Evolutionary conservation across 1,284 basidiomycete genomes (phyloP).

Genomic region (Rhodofomes roseus): DNA sequence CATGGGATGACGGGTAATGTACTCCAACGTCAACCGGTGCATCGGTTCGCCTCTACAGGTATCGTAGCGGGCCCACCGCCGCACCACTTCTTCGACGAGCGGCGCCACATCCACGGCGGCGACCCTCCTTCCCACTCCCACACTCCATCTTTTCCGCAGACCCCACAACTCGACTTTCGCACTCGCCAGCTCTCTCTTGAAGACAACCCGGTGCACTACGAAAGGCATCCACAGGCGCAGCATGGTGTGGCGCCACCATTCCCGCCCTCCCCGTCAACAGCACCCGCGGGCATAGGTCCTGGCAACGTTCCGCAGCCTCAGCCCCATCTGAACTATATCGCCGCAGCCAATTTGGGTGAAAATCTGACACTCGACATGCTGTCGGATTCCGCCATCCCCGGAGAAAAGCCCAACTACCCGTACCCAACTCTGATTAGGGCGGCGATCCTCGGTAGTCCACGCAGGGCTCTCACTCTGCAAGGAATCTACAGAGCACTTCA

Average conservation of each 20-base stretch:
- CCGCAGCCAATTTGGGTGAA: conserved; percentile 37
- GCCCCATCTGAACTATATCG: conserved; percentile 43
- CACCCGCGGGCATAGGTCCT: neutral
- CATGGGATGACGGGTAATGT: conserved; percentile 10
- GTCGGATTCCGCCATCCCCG: conserved; percentile 41
- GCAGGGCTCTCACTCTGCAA: conserved; percentile 55
- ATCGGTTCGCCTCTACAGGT: conserved; percentile 14
- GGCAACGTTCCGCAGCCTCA: conserved; percentile 33
- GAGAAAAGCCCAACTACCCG: conserved; percentile 50
- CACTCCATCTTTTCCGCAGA: neutral
- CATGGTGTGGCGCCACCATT: neutral
- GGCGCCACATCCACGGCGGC: neutral
- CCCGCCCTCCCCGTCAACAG: neutral
- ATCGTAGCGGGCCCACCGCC: neutral
- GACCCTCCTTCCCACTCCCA: neutral
- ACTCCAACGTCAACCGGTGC: conserved; percentile 27
- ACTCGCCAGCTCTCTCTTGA: neutral
- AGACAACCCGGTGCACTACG: neutral
- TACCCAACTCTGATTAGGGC: conserved; percentile 62
- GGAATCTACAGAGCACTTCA: conserved; percentile 61
- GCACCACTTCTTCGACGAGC: neutral
- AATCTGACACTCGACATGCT: conserved; percentile 45
- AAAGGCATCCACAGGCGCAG: neutral
- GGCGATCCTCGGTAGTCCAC: conserved; percentile 63
- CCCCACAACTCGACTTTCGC: neutral